Evolutionary conservation across 306 rosid genomes (phyloP).

Genomic region (Cyamopsis tetragonoloba): DNA sequence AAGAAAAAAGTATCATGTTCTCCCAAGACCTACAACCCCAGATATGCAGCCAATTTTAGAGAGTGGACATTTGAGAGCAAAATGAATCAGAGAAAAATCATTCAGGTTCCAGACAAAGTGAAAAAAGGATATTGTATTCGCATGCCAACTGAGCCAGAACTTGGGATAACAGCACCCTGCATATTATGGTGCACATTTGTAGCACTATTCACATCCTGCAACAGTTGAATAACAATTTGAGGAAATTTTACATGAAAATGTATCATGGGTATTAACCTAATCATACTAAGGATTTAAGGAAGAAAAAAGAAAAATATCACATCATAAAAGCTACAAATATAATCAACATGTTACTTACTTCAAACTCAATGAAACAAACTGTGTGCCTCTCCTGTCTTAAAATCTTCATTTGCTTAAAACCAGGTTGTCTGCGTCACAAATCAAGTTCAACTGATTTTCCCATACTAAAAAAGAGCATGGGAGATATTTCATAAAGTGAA

Average conservation of each 20-base stretch:
- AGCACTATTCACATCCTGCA: constrained; percentile 94
- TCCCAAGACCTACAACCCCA: background rate
- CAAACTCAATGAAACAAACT: constrained; percentile 98
- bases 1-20: background rate
- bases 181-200: constrained; percentile 80
- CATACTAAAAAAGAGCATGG: constrained; percentile 8
- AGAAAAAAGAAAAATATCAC: background rate
- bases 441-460: constrained; percentile 14
- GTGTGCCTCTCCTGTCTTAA: constrained; percentile 99
- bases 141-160: constrained; percentile 99
- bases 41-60: background rate
- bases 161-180: constrained; percentile 98
- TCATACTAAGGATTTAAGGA: no score
- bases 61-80: background rate
- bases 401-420: constrained; percentile 98
- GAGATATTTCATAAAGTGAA: background rate
- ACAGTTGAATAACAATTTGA: constrained; percentile 2
- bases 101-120: constrained; percentile 7
- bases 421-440: constrained; percentile 76
- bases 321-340: constrained; percentile 9
- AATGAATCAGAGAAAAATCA: background rate
- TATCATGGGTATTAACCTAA: background rate
- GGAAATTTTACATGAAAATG: background rate
- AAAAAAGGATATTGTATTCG: constrained; percentile 96
- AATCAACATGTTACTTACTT: constrained; percentile 53